A percentile compares a stretch with the other conserved stretches of the same genome.
Evolutionary conservation across 169 alveolate species (phyloP).

Genomic region (Plasmodium chabaudi): DNA sequence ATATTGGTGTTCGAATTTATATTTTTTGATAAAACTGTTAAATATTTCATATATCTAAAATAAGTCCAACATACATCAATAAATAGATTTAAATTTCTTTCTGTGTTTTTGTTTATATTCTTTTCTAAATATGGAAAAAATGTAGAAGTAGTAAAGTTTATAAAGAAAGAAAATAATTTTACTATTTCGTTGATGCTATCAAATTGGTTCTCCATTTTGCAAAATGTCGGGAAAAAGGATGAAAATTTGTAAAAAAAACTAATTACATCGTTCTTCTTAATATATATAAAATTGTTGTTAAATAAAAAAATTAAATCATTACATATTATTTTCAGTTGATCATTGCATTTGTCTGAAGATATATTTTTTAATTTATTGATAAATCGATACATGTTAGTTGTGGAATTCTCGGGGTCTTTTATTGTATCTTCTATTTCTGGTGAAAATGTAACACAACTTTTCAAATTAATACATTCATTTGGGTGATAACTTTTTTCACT

Average conservation of each 20-base stretch:
- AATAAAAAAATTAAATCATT: constrained; percentile 26
- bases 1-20: not conserved
- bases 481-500: too few species aligned
- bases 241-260: constrained; percentile 74
- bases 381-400: constrained; percentile 11
- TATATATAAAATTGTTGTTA: constrained; percentile 19
- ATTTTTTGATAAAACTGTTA: constrained; percentile 2
- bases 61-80: constrained; percentile 60
- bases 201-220: not conserved
- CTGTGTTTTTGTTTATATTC: not conserved
- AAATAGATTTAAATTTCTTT: not conserved
- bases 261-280: constrained; percentile 12
- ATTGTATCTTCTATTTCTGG: not conserved
- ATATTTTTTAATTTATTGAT: constrained; percentile 34
- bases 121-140: constrained; percentile 6
- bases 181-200: not conserved
- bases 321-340: constrained; percentile 17
- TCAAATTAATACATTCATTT: too few species aligned
- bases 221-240: constrained; percentile 18
- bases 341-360: not conserved
- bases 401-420: not conserved
- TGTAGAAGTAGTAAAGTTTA: constrained; percentile 12
- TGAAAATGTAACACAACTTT: too few species aligned
- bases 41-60: constrained; percentile 60
- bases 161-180: constrained; percentile 23